These are phyloP conservation scores for Cercospora sp. DNA, from an alignment of 2,329 filamentous ascomycete species.

Conservation along the genomic window DNA sequence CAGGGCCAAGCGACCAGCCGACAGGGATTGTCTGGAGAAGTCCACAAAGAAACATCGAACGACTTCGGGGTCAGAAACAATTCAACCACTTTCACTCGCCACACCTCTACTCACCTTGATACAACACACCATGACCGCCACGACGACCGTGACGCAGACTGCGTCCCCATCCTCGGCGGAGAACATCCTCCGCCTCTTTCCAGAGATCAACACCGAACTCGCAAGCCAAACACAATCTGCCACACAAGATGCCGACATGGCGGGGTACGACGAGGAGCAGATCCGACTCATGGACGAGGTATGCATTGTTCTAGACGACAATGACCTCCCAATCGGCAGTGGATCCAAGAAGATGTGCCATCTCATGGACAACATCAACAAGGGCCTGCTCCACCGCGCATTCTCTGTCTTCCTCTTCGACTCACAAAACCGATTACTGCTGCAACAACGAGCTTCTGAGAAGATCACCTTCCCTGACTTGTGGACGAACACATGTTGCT, in stretches of 20 bases:
- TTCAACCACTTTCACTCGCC: constrained; percentile 7
- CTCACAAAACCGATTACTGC: constrained; percentile 83
- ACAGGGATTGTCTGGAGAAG: constrained; percentile 12
- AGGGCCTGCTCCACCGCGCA: constrained; percentile 90
- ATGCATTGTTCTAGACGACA: constrained; percentile 91
- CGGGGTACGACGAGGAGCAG: constrained; percentile 95
- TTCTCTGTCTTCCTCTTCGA: constrained; percentile 99
- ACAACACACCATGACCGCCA: constrained; percentile 33
- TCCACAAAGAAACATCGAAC: constrained; percentile 18
- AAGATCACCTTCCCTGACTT: constrained; percentile 99
- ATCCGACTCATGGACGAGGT: constrained; percentile 98
- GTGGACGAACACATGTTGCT: constrained; percentile 99
- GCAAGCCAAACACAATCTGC: constrained; percentile 55
- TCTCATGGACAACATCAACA: constrained; percentile 97
- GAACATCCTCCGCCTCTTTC: constrained; percentile 83
- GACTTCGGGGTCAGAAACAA: constrained; percentile 10
- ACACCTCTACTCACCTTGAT: neutral
- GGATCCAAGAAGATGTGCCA: constrained; percentile 99
- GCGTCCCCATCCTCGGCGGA: constrained; percentile 63
- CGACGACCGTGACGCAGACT: constrained; percentile 33
- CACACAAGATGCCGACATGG: constrained; percentile 64
- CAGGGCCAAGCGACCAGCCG: neutral
- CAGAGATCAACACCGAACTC: constrained; percentile 68
- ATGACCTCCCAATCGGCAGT: constrained; percentile 90
- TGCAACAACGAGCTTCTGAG: constrained; percentile 91